phyloP scores from a whole-genome alignment of 2,329 filamentous ascomycete species.

The Zalaria sp. region DNA sequence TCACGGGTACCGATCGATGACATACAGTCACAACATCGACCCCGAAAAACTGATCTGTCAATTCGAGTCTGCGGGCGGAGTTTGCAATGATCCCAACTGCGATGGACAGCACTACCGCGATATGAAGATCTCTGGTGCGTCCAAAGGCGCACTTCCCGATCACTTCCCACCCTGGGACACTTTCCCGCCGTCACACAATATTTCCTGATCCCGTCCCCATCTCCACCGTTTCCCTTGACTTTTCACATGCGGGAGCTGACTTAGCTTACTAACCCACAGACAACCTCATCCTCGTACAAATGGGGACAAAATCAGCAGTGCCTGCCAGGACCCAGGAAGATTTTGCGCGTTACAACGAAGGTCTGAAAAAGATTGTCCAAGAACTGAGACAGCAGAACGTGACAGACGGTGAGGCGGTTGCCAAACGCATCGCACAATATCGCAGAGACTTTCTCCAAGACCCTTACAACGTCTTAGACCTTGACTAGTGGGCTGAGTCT shows the following conservation, averaged over 20 bases:
- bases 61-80: conserved; percentile 54
- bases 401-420: conserved; percentile 53
- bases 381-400: conserved; percentile 45
- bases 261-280: conserved; percentile 17
- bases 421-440: conserved; percentile 52
- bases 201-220: background rate
- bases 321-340: conserved; percentile 13
- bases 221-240: conserved; percentile 8
- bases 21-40: conserved; percentile 86
- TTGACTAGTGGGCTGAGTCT: background rate
- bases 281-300: conserved; percentile 14
- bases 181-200: no score
- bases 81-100: conserved; percentile 64
- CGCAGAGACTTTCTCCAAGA: conserved; percentile 52
- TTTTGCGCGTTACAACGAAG: conserved; percentile 38
- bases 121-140: conserved; percentile 65
- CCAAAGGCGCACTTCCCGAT: conserved; percentile 9
- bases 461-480: conserved; percentile 43
- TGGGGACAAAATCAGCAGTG: conserved; percentile 11
- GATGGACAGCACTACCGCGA: conserved; percentile 66
- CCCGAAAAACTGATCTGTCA: conserved; percentile 60
- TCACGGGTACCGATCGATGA: conserved; percentile 75
- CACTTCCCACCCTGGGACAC: no score
- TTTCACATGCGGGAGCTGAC: conserved; percentile 11
- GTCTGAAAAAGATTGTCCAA: conserved; percentile 47